Evolutionary conservation across 164 flowering plant genomes (phyloP).

Genomic region (Houttuynia cordata): DNA sequence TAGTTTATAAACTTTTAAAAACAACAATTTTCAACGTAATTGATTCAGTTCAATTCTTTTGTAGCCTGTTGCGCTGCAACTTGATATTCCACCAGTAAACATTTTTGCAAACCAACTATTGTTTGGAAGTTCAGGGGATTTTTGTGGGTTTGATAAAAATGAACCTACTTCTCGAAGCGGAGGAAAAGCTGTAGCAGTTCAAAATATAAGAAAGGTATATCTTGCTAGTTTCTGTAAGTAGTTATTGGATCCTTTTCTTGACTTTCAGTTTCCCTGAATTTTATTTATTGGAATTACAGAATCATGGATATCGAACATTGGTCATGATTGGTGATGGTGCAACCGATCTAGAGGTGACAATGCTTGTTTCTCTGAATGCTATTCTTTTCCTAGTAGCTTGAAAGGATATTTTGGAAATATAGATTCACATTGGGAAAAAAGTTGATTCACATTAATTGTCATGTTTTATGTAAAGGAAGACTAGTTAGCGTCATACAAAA

Average conservation of each 20-base stretch:
- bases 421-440: no score
- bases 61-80: slow-evolving; percentile 85
- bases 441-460: no score
- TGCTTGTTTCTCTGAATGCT: background rate
- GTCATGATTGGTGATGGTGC: slow-evolving; percentile 99
- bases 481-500: no score
- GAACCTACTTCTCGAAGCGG: slow-evolving; percentile 98
- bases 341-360: slow-evolving; percentile 85
- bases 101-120: slow-evolving; percentile 80
- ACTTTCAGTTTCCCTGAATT: background rate
- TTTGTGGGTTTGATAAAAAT: slow-evolving; percentile 61
- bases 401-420: background rate
- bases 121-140: slow-evolving; percentile 72
- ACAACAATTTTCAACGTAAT: background rate
- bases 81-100: slow-evolving; percentile 71
- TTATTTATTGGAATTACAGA: slow-evolving; percentile 31
- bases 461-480: no score
- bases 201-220: slow-evolving; percentile 60
- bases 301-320: slow-evolving; percentile 51
- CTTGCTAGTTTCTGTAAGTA: background rate
- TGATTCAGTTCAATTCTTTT: slow-evolving; percentile 3
- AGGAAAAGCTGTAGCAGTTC: slow-evolving; percentile 90
- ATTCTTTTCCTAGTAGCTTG: background rate
- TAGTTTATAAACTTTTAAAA: background rate
- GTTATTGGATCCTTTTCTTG: background rate